These are phyloP conservation scores for Cytospora schulzeri DNA, from an alignment of 2,329 filamentous ascomycete species.

Conservation along the genomic window DNA sequence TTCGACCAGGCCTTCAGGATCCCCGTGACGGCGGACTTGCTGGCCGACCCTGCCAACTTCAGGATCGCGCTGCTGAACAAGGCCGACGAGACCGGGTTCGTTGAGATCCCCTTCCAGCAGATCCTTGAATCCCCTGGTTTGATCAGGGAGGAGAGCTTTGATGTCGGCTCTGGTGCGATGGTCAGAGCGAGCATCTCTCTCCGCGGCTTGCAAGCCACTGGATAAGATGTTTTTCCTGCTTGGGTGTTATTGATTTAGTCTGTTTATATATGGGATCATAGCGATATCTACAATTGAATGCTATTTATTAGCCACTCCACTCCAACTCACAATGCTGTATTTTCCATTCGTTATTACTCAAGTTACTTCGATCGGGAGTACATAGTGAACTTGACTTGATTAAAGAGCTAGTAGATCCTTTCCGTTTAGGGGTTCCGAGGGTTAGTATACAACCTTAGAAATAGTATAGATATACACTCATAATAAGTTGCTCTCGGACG, in stretches of 20 bases:
- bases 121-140: slow-evolving; percentile 38
- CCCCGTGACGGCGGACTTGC: slow-evolving; percentile 39
- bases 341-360: background rate
- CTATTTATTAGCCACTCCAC: background rate
- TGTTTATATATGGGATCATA: background rate
- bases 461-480: too few relatives aligned
- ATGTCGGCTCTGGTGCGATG: slow-evolving; percentile 39
- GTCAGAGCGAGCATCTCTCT: slow-evolving; percentile 42
- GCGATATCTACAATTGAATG: background rate
- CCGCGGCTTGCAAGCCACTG: slow-evolving; percentile 33
- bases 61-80: slow-evolving; percentile 41
- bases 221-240: slow-evolving; percentile 10
- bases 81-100: slow-evolving; percentile 37
- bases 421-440: too few relatives aligned
- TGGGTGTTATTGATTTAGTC: background rate
- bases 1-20: slow-evolving; percentile 50
- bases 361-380: too few relatives aligned
- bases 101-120: slow-evolving; percentile 41
- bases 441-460: too few relatives aligned
- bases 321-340: background rate
- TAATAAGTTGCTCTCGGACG: too few relatives aligned
- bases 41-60: slow-evolving; percentile 35
- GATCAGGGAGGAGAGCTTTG: slow-evolving; percentile 38
- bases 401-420: too few relatives aligned
- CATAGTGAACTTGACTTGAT: too few relatives aligned